Base-by-base conservation (phyloP, 768 basidiomycete genomes). In the Macrocybe gigantea region DNA sequence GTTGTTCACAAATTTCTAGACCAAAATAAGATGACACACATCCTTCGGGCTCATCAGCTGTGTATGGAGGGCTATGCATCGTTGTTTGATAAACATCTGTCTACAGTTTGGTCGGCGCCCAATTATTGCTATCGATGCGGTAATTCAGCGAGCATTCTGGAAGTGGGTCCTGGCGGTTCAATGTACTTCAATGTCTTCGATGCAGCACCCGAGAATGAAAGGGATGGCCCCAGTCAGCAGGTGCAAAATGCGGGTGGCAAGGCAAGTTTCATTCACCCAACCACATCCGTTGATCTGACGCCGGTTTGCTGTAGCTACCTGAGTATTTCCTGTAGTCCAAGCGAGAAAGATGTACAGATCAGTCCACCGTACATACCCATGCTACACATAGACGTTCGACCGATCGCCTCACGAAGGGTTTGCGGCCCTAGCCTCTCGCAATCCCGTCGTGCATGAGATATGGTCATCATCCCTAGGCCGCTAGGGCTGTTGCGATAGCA, bases 31-130 rank as follows among this genome's bases (percentile, higher is more conserved):
- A 96, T 99, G 93, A 84, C 88, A 14, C 95, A 97, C 63, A 96
- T 99, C 57, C 80, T 98, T 15, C 91, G 96, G 15, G 96, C 96
- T 15, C 96, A 99, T 64, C 96, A 99, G 62, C 79, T 99, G 7
- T 98, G 96, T 67, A 98, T 99, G 96, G 96, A 99, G 66, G 96
- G 96, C 0, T 98, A 92, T 64, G 80, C 88, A n/a, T 92, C 93
- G n/a, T 76, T 98, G 31, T 98, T 97, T 56, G 93, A 94, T 64
- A 85, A 91, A 53, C 90, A 91, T 59, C 78, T 99, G 47, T 93
- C 91, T 22, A 99, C 96, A 0, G 96, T 99, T 6, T 99, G 96
- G 96, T 91, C 87, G 14, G 96, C 96, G 35, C 95, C 95, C 35
- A 99, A 99, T 62, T 98, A 98, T 62, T 97, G 95, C 66, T 98